Evolutionary conservation across 257 asterid species (phyloP).

Genomic region (Thymus quinquecostatus): DNA sequence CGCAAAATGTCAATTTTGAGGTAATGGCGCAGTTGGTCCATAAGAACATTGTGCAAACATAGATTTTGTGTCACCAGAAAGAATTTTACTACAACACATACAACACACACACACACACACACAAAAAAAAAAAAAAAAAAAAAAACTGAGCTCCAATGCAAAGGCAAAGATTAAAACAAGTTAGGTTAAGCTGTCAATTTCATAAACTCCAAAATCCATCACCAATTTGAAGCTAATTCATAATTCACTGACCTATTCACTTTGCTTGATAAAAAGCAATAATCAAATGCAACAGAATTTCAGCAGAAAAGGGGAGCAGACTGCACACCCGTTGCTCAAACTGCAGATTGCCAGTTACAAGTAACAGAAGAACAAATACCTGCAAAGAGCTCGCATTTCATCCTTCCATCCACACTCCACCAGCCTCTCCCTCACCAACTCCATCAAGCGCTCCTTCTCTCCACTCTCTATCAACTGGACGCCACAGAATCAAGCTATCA

Average conservation of each 20-base stretch:
- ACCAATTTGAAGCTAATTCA: slow-evolving; percentile 5
- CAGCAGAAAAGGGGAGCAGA: neutral
- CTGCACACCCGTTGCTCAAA: too few relatives aligned
- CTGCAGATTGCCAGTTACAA: too few relatives aligned
- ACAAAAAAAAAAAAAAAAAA: neutral
- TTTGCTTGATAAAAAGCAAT: neutral
- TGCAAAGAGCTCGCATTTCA: slow-evolving; percentile 57
- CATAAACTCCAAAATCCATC: neutral
- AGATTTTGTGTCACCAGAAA: slow-evolving; percentile 22
- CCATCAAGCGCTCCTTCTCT: slow-evolving; percentile 59
- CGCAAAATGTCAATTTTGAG: neutral
- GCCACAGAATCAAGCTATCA: slow-evolving; percentile 13
- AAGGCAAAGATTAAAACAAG: neutral
- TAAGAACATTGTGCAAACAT: neutral
- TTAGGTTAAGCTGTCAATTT: neutral
- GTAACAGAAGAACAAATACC: slow-evolving; percentile 26
- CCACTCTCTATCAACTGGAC: slow-evolving; percentile 52
- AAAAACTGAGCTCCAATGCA: neutral
- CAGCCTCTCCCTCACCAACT: slow-evolving; percentile 54
- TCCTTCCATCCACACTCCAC: slow-evolving; percentile 63
- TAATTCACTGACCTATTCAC: slow-evolving; percentile 3
- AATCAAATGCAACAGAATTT: neutral
- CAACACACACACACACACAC: too few relatives aligned
- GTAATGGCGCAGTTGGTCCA: neutral
- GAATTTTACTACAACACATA: neutral